A percentile compares a stretch with the other conserved stretches of the same genome.
phyloP scores from a whole-genome alignment of 306 rosid genomes.

The Sphenostylis stenocarpa region DNA sequence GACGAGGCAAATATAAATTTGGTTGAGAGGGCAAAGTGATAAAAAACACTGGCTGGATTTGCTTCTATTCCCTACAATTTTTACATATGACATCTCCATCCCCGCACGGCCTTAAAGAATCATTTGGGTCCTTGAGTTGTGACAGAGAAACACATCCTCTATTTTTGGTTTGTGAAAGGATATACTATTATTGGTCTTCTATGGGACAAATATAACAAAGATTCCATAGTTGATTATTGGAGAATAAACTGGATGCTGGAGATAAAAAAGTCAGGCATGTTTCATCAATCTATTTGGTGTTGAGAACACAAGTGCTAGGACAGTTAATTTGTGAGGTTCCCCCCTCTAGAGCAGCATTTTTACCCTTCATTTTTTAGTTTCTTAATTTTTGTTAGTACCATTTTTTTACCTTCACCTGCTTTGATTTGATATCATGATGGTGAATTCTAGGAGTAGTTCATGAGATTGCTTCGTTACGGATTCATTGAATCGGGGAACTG shows the following conservation, averaged over 20 bases:
- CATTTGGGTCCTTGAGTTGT: constrained; percentile 67
- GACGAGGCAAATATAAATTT: constrained; percentile 52
- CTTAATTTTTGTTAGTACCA: constrained; percentile 65
- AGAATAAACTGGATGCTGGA: constrained; percentile 61
- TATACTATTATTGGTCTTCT: constrained; percentile 63
- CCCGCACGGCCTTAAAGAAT: constrained; percentile 49
- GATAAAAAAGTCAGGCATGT: constrained; percentile 42
- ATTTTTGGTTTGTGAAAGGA: constrained; percentile 69
- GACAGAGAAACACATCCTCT: constrained; percentile 61
- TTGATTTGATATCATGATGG: constrained; percentile 54
- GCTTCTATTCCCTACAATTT: constrained; percentile 49
- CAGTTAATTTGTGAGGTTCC: constrained; percentile 57
- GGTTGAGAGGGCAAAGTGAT: constrained; percentile 45
- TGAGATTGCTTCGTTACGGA: constrained; percentile 67
- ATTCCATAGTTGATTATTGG: constrained; percentile 56
- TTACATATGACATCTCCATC: constrained; percentile 46
- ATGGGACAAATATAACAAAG: constrained; percentile 49
- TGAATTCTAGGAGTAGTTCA: constrained; percentile 73
- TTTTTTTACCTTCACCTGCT: constrained; percentile 49
- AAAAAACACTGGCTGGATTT: constrained; percentile 38
- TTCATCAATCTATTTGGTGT: constrained; percentile 59
- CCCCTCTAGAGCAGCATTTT: constrained; percentile 58
- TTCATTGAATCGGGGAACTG: constrained; percentile 68
- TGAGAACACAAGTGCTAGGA: constrained; percentile 56
- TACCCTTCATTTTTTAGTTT: constrained; percentile 44